These are phyloP conservation scores for Fragaria vesca DNA, from an alignment of 306 rosid genomes.

Conservation along the genomic window DNA sequence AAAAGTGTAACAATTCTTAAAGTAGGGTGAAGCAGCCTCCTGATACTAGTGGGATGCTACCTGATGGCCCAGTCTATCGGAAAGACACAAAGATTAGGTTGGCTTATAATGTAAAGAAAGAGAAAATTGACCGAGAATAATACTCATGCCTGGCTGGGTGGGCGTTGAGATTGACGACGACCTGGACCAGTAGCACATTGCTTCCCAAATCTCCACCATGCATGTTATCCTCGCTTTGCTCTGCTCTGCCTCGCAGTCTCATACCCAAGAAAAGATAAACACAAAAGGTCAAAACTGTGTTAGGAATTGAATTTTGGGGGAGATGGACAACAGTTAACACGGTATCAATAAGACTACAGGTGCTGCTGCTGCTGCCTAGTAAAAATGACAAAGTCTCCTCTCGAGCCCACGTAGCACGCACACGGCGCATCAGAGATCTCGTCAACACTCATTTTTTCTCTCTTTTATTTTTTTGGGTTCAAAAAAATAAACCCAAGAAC, in stretches of 20 bases:
- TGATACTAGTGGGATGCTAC: not conserved
- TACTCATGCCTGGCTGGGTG: not conserved
- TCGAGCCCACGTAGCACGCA: slow-evolving; percentile 1
- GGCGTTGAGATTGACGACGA: slow-evolving; percentile 4
- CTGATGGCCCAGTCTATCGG: not conserved
- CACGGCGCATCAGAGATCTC: slow-evolving; percentile 7
- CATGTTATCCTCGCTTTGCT: not conserved
- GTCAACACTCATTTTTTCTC: not conserved
- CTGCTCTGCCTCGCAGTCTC: not conserved
- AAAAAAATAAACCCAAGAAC: not conserved
- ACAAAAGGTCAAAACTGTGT: not conserved
- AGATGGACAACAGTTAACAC: not conserved
- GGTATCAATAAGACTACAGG: not conserved
- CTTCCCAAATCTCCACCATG: not conserved
- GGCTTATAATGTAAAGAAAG: not conserved
- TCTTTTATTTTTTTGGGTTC: not conserved
- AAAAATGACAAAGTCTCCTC: slow-evolving; percentile 14
- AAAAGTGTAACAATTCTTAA: not conserved
- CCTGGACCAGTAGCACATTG: not conserved
- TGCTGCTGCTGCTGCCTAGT: not conserved
- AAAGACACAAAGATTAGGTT: not conserved
- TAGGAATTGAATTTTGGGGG: not conserved
- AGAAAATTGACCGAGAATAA: not conserved
- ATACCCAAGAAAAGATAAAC: not conserved
- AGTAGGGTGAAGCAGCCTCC: not conserved